Evolutionary conservation across 768 basidiomycete genomes (phyloP), one percentile per base, ranked within the genome.

Genomic region (Tricholomella constricta): DNA sequence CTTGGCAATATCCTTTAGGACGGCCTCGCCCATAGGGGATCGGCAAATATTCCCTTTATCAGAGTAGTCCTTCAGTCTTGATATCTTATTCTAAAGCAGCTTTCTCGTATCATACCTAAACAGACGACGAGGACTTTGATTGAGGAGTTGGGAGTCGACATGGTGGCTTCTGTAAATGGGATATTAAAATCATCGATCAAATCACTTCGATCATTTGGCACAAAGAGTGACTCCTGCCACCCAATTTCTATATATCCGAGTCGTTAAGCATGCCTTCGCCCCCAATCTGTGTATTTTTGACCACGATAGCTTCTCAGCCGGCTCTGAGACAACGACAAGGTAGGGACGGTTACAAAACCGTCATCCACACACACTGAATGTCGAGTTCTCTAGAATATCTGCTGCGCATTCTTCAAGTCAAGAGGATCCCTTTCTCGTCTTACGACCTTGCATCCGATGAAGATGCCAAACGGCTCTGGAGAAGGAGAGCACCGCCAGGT

Each of bases 21-120:
- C 89, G 2, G 92, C 94, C 72, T 94, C 91, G 26, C 92, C 94
- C 84, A 96, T 91, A 0, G 94, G 93, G 20, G 91, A 93, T 29
- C 94, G 86, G 65, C 92, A 92, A 53, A 92, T 91, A 65, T 92
- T 92, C 11, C 89, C 89, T 78, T 56, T 9, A 25, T 19, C 20
- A 37, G 17, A 22, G 17, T 43, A 32, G 20, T 35, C 9, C 20
- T 42, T 42, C 10, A 44, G 27, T 17, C 32, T 12, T 6, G 4
- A 32, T 23, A 20, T 34, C 27, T 26, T 10, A 20, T 29, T 31
- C 23, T 3, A 17, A 36, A 6, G 27, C 15, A 47, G 2, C 46
- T 47, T 2, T 9, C 32, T 22, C 6, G 14, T n/a, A 8, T 47
- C 25, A 36, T 71, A 70, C 81, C 81, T 52, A 91, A 70, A 59